Base-by-base conservation (phyloP, 352 stramenopile species). In the Pythium rhizo-oryzae region DNA sequence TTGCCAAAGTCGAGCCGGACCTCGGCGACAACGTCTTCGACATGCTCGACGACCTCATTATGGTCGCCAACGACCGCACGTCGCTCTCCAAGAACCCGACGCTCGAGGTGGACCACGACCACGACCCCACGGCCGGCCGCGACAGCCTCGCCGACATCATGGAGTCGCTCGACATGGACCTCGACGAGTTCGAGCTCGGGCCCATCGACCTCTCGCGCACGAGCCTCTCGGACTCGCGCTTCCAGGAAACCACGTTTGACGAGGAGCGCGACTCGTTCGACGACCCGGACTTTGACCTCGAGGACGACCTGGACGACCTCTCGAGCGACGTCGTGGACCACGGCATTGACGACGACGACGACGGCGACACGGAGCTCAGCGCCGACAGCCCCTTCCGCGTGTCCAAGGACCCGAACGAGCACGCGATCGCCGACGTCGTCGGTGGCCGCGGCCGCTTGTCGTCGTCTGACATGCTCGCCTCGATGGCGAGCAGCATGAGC, bases 21-120 rank as follows among this genome's bases (percentile, higher is more conserved):
- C 69, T 93, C 28, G 84, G 83, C 39, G 86, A 94, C 75, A 94
- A 90, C 74, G 82, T 94, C 33, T 94, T 94, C 66, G 86, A 94
- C 69, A 94, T 94, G 86, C 75, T 94, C 39, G 86, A 94, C 75
- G 86, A 94, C 60, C 79, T 94, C 63, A 92, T 94, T 68, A 90
- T 92, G 81, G 91, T 94, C 67, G 77, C 82, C 8, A 69, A 82
- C 7, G 83, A 92, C 63, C 80, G 85, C 59, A 75, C 70, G 33
- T 89, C 79, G n/a, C 61, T 93, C 19, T 91, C 82, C 25, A 91
- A 90, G 58, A 71, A 74, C 43, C 52, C 67, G 33, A 74, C n/a
- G n/a, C n/a, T 84, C 58, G 65, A 79, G 11, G 67, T 84, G 24
- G 76, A 71, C 50, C 59, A 77, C 53, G 69, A 69, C 58, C 67